Percentiles rank a stretch among this genome's conserved stretches.
Evolutionary conservation across 1,284 basidiomycete species (phyloP).

Genomic region (Wolfiporia cocos): DNA sequence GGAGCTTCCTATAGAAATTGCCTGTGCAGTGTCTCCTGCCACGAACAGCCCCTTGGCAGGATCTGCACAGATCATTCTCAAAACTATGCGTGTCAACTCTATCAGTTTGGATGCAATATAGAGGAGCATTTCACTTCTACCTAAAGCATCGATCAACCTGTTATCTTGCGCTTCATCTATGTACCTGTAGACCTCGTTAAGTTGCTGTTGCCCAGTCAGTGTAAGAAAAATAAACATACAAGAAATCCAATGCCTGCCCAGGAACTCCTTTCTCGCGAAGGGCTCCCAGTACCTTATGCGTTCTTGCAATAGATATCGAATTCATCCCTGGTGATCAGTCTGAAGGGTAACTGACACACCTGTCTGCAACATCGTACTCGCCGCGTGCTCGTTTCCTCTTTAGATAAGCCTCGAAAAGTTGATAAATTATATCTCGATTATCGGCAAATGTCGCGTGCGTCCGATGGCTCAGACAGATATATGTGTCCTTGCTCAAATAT

Average conservation of each 20-base stretch:
- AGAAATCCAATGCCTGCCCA: slow-evolving; percentile 44
- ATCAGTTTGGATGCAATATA: too few species aligned
- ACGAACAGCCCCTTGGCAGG: slow-evolving; percentile 60
- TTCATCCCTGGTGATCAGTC: too few species aligned
- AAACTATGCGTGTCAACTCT: slow-evolving; percentile 32
- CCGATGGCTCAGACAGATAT: slow-evolving; percentile 42
- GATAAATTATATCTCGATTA: slow-evolving; percentile 45
- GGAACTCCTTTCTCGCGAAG: slow-evolving; percentile 30
- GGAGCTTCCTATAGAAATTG: slow-evolving; percentile 64
- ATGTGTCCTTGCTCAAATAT: slow-evolving; percentile 39
- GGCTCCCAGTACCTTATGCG: slow-evolving; percentile 43
- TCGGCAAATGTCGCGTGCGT: slow-evolving; percentile 49
- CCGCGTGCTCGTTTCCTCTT: slow-evolving; percentile 37
- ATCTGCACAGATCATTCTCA: slow-evolving; percentile 55
- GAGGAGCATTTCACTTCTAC: slow-evolving; percentile 37
- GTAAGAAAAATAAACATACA: slow-evolving; percentile 35
- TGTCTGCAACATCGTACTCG: slow-evolving; percentile 60
- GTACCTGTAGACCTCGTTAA: slow-evolving; percentile 36
- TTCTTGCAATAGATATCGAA: slow-evolving; percentile 31
- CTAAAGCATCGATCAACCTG: slow-evolving; percentile 54
- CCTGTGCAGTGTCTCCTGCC: slow-evolving; percentile 78
- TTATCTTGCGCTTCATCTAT: slow-evolving; percentile 74
- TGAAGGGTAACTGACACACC: too few species aligned
- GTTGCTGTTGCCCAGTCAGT: not conserved
- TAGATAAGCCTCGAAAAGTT: slow-evolving; percentile 49